These are phyloP conservation scores for Penicillium italicum DNA, from an alignment of 2,329 filamentous ascomycete genomes.

Conservation along the genomic window DNA sequence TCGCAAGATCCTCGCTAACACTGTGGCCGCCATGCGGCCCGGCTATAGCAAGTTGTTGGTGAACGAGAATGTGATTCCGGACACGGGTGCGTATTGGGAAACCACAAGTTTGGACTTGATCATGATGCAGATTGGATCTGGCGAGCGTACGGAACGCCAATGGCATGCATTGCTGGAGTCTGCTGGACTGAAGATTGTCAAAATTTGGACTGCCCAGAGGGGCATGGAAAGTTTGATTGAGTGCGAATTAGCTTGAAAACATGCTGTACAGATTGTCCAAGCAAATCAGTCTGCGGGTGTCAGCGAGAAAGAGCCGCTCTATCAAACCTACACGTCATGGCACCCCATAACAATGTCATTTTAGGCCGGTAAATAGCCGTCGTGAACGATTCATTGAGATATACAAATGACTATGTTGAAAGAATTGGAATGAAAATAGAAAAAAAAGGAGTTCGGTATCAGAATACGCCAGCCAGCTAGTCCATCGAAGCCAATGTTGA, in stretches of 20 bases:
- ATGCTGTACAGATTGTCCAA: neutral
- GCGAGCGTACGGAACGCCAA: constrained; percentile 42
- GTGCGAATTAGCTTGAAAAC: constrained; percentile 17
- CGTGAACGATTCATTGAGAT: neutral
- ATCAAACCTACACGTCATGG: neutral
- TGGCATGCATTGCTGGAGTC: constrained; percentile 35
- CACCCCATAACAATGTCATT: neutral
- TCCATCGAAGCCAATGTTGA: constrained; percentile 11
- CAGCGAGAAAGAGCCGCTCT: neutral
- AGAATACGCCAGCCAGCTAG: constrained; percentile 14
- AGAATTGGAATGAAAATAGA: neutral
- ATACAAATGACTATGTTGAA: neutral
- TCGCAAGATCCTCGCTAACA: constrained; percentile 31
- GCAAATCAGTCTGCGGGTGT: no score
- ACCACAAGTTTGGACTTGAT: constrained; percentile 39
- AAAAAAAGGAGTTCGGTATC: constrained; percentile 18
- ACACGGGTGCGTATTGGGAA: constrained; percentile 31
- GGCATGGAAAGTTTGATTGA: constrained; percentile 26
- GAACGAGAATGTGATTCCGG: constrained; percentile 43
- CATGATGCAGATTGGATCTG: constrained; percentile 41
- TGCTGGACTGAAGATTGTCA: constrained; percentile 36
- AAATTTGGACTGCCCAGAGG: constrained; percentile 27
- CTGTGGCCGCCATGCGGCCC: constrained; percentile 34
- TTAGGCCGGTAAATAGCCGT: neutral
- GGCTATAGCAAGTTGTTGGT: constrained; percentile 45